Conservation (phyloP, 345 rosid genomes). For the Linum lewisii region DNA sequence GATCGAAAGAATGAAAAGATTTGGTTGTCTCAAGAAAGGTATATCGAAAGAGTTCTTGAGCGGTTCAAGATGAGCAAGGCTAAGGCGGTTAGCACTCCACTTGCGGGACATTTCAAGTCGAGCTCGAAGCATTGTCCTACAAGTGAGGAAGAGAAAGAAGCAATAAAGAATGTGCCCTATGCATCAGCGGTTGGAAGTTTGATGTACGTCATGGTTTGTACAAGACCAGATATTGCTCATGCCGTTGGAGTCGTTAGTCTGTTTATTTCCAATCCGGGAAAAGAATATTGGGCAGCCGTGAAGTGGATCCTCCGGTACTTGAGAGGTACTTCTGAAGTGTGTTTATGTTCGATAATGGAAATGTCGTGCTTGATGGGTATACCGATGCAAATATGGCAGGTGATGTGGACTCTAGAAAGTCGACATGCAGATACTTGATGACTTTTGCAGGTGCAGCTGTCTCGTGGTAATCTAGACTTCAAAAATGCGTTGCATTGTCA, state of each 20-base stretch:
- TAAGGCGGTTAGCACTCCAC: neutral
- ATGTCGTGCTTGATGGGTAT: neutral
- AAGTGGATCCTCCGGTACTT: conserved; percentile 2
- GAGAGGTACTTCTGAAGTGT: conserved; percentile 4
- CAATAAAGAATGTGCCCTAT: conserved; percentile 1
- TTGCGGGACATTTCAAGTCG: neutral
- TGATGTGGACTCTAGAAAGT: too few relatives aligned
- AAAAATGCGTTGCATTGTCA: conserved; percentile 3
- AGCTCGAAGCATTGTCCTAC: neutral
- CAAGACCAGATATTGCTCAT: neutral
- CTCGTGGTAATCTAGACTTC: neutral
- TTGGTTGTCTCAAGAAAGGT: neutral
- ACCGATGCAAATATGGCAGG: neutral
- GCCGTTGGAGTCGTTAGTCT: neutral
- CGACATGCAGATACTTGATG: neutral
- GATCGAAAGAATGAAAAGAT: neutral
- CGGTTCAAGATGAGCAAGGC: neutral
- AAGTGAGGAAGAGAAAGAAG: neutral
- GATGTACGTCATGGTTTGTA: conserved; percentile 3
- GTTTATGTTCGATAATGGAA: neutral
- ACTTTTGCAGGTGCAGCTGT: neutral
- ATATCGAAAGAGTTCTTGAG: neutral
- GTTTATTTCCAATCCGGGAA: neutral
- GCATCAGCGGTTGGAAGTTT: conserved; percentile 3
- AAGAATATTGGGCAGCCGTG: neutral